Evolutionary conservation across 2,329 filamentous ascomycete species (phyloP).

Genomic region (Rhynchosporium agropyri): DNA sequence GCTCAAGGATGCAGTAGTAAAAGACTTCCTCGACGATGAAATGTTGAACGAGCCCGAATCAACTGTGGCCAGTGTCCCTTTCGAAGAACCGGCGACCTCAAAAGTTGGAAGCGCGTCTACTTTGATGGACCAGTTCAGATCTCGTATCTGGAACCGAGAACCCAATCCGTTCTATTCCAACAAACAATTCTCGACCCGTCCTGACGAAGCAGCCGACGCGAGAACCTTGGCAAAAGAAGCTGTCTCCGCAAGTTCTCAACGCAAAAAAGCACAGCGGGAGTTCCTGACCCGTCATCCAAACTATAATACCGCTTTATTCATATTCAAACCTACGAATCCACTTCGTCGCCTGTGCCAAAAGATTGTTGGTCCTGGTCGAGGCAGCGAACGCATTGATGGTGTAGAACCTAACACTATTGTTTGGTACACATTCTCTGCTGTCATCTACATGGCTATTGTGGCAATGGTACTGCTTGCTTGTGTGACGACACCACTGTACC

Average conservation of each 20-base stretch:
- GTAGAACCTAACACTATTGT: slow-evolving; percentile 84
- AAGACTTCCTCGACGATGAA: slow-evolving; percentile 86
- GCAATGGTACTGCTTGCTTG: slow-evolving; percentile 98
- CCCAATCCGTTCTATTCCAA: slow-evolving; percentile 95
- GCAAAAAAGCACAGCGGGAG: slow-evolving; percentile 86
- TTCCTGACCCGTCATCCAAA: slow-evolving; percentile 84
- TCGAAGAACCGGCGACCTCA: slow-evolving; percentile 44
- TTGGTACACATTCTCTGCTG: slow-evolving; percentile 92
- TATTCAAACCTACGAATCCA: slow-evolving; percentile 78
- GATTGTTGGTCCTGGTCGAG: slow-evolving; percentile 88
- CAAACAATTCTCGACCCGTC: slow-evolving; percentile 64
- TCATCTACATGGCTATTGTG: slow-evolving; percentile 92
- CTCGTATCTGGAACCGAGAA: slow-evolving; percentile 64
- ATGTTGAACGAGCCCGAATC: slow-evolving; percentile 48
- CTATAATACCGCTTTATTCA: slow-evolving; percentile 90
- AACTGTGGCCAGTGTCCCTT: slow-evolving; percentile 31
- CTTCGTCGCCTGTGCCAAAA: slow-evolving; percentile 83
- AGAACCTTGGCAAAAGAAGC: slow-evolving; percentile 89
- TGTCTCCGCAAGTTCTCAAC: slow-evolving; percentile 77
- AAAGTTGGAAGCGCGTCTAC: slow-evolving; percentile 62
- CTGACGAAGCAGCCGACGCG: slow-evolving; percentile 80
- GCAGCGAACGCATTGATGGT: slow-evolving; percentile 83
- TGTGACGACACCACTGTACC: slow-evolving; percentile 90
- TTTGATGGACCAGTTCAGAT: slow-evolving; percentile 62
- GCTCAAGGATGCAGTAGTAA: slow-evolving; percentile 91